Percentiles rank a stretch among this genome's conserved stretches.
These are phyloP conservation scores for Actinidia arguta DNA, from an alignment of 179 eudicot species.

Conservation along the genomic window DNA sequence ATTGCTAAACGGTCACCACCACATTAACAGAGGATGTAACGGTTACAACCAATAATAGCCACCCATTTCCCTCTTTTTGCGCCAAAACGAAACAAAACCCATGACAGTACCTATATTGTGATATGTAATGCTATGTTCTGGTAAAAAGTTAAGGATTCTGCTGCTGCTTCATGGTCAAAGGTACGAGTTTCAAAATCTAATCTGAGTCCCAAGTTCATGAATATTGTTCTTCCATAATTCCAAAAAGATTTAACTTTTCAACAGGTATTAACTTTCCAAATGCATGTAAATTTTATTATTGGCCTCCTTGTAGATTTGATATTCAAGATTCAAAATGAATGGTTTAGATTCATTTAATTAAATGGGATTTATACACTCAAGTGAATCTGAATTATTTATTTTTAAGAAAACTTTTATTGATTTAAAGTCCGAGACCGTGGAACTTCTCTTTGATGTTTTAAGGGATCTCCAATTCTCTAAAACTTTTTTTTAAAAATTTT, in stretches of 20 bases:
- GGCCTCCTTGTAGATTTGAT: neutral
- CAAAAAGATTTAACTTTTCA: neutral
- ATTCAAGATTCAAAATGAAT: neutral
- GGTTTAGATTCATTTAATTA: neutral
- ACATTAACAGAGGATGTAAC: neutral
- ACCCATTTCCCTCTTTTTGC: neutral
- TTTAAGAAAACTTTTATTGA: no score
- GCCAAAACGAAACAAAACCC: neutral
- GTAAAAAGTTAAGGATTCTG: neutral
- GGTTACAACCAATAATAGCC: neutral
- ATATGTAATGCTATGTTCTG: neutral
- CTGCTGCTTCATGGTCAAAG: neutral
- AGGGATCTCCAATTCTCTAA: no score
- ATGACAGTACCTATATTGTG: neutral
- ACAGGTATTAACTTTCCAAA: neutral
- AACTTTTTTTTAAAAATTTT: no score
- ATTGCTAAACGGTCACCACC: conserved; percentile 7
- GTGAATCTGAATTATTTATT: no score
- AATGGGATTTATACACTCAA: neutral
- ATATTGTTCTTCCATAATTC: neutral
- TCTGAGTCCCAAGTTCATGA: neutral
- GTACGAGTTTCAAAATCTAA: conserved; percentile 17
- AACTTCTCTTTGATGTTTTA: no score
- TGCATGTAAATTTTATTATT: neutral
- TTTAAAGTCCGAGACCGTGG: no score